Evolutionary conservation across 108 stramenopile genomes (phyloP).

Genomic region (Skeletonema marinoi): DNA sequence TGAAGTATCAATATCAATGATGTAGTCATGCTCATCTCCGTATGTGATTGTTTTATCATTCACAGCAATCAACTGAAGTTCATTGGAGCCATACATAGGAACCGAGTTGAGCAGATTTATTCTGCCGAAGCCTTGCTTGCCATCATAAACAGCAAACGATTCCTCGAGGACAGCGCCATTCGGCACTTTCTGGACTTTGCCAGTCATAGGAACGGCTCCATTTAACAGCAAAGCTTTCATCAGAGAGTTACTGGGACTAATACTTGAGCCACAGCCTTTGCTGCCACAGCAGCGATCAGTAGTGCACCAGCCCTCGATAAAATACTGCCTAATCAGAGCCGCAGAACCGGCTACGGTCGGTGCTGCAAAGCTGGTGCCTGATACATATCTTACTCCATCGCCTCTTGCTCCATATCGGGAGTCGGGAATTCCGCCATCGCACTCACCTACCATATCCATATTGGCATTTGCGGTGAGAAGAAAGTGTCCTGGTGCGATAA

Average conservation of each 20-base stretch:
- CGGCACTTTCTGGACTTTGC: conserved; percentile 42
- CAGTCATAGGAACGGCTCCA: conserved; percentile 58
- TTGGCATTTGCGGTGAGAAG: conserved; percentile 59
- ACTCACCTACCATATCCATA: conserved; percentile 32
- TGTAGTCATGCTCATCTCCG: conserved; percentile 20
- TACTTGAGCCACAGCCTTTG: conserved; percentile 51
- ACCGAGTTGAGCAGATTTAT: conserved; percentile 45
- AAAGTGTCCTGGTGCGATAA: conserved; percentile 75
- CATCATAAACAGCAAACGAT: conserved; percentile 46
- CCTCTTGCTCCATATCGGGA: not conserved
- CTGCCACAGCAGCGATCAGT: conserved; percentile 42
- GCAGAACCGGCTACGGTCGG: conserved; percentile 81
- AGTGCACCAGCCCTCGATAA: conserved; percentile 61
- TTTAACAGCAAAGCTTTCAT: conserved; percentile 79
- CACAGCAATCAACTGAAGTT: conserved; percentile 29
- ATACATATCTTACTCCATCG: conserved; percentile 29
- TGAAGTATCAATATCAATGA: conserved; percentile 23
- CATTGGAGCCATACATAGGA: conserved; percentile 26
- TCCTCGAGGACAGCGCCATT: conserved; percentile 19
- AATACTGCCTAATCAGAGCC: conserved; percentile 81
- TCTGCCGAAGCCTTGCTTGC: conserved; percentile 55
- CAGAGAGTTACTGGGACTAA: conserved; percentile 67
- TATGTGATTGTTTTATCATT: conserved; percentile 32
- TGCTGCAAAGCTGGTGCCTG: conserved; percentile 74
- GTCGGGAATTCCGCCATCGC: conserved; percentile 36